Evolutionary conservation across 1,284 basidiomycete species (phyloP), one percentile per base, ranked within the genome.

Genomic region (Coniophora puteana): DNA sequence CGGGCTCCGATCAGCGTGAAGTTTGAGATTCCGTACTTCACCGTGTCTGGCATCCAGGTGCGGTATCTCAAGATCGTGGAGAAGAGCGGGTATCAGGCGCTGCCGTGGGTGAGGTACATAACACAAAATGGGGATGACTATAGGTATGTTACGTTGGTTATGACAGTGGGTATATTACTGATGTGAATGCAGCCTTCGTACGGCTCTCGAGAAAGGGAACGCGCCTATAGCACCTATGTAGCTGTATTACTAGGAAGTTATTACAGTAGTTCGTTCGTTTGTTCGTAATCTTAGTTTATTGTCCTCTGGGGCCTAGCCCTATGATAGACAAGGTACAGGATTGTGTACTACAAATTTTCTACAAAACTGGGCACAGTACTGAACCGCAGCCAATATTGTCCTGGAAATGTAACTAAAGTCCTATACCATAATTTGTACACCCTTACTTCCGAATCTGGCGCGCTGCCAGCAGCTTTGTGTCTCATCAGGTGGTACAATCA

Each of bases 1-100:
- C 84, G 91, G 18, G 83, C 93, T 17, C 96, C 96, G 1, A 96
- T 99, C 54, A 92, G 88, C 1, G 91, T 98, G 65, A 93, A 92
- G 65, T 99, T 94, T 52, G 95, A 99, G 69, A 97, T 99, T 32
- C 94, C 95, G 2, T 97, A 96, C 69, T 97, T 97, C 61, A 97
- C 94, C 1, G 88, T 93, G 1, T 96, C 93, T 0, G 95, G 96
- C 8, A 96, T 98, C 46, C 93, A 96, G 65, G 95, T 98, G 13
- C 78, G 94, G 40, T 98, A 97, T 61, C 73, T 93, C 51, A 99
- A 99, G 68, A 94, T 99, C 41, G 93, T 98, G 1, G 96, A 99
- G 66, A 98, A 99, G 76, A 93, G 89, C 44, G 95, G 93, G 14
- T 96, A 94, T 62, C 91, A 96, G 64, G 92, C 93, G 1, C 65